Evolutionary conservation across 352 stramenopile species (phyloP).

Genomic region (Globisporangium heterothallicum): DNA sequence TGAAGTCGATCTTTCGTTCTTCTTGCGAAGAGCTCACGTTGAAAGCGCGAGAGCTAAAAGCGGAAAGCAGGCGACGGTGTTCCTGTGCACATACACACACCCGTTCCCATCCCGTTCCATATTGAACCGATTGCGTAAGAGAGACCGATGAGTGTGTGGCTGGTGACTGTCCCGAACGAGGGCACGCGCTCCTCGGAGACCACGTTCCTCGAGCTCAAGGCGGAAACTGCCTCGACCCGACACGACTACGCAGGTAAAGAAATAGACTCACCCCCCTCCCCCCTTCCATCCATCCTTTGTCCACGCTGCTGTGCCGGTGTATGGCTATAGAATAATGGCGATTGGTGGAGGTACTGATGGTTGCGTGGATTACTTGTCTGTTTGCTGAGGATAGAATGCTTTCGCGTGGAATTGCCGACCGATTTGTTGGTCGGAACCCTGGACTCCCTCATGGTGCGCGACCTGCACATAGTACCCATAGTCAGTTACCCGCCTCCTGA

Average conservation of each 20-base stretch:
- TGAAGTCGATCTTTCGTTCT: constrained; percentile 15
- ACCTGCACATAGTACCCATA: too few relatives aligned
- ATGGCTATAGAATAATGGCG: background rate
- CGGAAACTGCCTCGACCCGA: constrained; percentile 72
- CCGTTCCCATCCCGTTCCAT: too few relatives aligned
- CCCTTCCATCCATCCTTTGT: background rate
- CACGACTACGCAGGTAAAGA: constrained; percentile 58
- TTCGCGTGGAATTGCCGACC: constrained; percentile 87
- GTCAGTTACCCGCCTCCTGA: too few relatives aligned
- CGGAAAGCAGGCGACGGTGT: too few relatives aligned
- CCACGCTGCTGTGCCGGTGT: background rate
- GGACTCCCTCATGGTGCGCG: constrained; percentile 93
- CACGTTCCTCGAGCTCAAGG: constrained; percentile 82
- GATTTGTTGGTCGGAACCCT: constrained; percentile 96
- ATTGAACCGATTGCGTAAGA: too few relatives aligned
- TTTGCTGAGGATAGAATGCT: constrained; percentile 39
- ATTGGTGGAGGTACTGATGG: background rate
- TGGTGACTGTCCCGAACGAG: constrained; percentile 84
- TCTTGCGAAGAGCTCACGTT: constrained; percentile 9
- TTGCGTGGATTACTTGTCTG: too few relatives aligned
- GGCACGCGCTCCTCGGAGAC: constrained; percentile 73
- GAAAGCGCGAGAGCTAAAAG: too few relatives aligned
- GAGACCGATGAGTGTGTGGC: constrained; percentile 48
- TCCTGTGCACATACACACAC: too few relatives aligned
- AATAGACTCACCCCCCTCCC: background rate